Conservation (phyloP, 768 basidiomycete genomes). For the Neoboletus magnificus region DNA sequence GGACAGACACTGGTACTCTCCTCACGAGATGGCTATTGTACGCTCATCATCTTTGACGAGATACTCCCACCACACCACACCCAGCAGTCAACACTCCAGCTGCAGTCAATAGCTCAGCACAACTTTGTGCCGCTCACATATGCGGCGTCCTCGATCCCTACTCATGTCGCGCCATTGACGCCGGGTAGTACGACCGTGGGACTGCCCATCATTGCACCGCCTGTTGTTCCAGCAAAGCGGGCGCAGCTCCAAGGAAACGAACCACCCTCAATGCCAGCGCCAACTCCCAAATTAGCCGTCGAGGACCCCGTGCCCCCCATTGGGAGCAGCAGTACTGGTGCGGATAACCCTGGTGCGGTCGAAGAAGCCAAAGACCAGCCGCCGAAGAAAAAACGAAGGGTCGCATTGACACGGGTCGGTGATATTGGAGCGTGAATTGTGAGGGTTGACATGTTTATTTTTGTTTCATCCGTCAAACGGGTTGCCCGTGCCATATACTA, state of each 20-base stretch:
- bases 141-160: constrained; percentile 15
- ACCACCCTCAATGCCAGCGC: constrained; percentile 1
- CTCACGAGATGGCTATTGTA: constrained; percentile 96
- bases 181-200: constrained; percentile 35
- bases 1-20: constrained; percentile 90
- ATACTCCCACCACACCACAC: constrained; percentile 84
- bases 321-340: constrained; percentile 16
- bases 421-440: constrained; percentile 41
- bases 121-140: constrained; percentile 64
- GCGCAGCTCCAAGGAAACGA: constrained; percentile 31
- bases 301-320: constrained; percentile 18
- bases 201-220: constrained; percentile 30
- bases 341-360: constrained; percentile 2
- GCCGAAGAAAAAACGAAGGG: constrained; percentile 82
- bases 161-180: constrained; percentile 21
- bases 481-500: constrained; percentile 13
- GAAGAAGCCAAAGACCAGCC: constrained; percentile 45
- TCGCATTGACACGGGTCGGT: constrained; percentile 69
- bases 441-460: not conserved
- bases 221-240: constrained; percentile 35
- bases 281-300: constrained; percentile 31
- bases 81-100: constrained; percentile 86
- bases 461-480: constrained; percentile 1
- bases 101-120: constrained; percentile 87
- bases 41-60: constrained; percentile 92